These are phyloP conservation scores for Picocystis salinarum DNA, from an alignment of 139 green algal species.

Conservation along the genomic window DNA sequence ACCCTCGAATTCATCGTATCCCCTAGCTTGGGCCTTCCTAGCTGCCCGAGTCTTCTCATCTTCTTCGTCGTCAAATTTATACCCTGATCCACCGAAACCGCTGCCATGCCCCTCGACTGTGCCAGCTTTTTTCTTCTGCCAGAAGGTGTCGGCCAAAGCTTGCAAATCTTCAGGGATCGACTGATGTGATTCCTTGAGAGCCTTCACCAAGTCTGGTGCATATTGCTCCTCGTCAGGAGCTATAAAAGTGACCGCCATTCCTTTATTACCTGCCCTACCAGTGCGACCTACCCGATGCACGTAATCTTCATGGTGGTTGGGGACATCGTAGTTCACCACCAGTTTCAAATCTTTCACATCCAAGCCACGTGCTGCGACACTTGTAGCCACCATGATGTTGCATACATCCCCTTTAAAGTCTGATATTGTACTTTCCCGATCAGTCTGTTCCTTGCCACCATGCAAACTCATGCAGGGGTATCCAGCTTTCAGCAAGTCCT, in stretches of 20 bases:
- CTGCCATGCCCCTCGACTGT: slow-evolving; percentile 45
- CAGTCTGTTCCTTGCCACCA: slow-evolving; percentile 79
- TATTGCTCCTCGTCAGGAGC: slow-evolving; percentile 64
- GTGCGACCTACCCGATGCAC: slow-evolving; percentile 84
- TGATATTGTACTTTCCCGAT: slow-evolving; percentile 79
- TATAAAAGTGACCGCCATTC: slow-evolving; percentile 92
- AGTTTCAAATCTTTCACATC: slow-evolving; percentile 87
- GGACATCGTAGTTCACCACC: slow-evolving; percentile 90
- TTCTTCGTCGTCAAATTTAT: slow-evolving; percentile 86
- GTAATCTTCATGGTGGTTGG: slow-evolving; percentile 98
- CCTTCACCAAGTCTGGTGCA: slow-evolving; percentile 85
- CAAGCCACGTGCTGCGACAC: slow-evolving; percentile 76
- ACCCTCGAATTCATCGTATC: too few relatives aligned
- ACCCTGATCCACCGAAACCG: slow-evolving; percentile 81
- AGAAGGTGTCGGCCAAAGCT: slow-evolving; percentile 53
- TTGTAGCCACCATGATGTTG: slow-evolving; percentile 51
- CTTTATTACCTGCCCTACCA: slow-evolving; percentile 63
- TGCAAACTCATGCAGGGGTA: slow-evolving; percentile 88
- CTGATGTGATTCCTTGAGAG: slow-evolving; percentile 54
- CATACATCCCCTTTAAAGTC: slow-evolving; percentile 91
- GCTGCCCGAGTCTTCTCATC: too few relatives aligned
- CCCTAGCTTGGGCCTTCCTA: too few relatives aligned
- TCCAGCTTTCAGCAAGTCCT: slow-evolving; percentile 58
- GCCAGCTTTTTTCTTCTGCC: slow-evolving; percentile 53
- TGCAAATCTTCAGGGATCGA: slow-evolving; percentile 51